Evolutionary conservation across 106 monocot genomes (phyloP).

Genomic region (Dendrobium chrysotoxum): DNA sequence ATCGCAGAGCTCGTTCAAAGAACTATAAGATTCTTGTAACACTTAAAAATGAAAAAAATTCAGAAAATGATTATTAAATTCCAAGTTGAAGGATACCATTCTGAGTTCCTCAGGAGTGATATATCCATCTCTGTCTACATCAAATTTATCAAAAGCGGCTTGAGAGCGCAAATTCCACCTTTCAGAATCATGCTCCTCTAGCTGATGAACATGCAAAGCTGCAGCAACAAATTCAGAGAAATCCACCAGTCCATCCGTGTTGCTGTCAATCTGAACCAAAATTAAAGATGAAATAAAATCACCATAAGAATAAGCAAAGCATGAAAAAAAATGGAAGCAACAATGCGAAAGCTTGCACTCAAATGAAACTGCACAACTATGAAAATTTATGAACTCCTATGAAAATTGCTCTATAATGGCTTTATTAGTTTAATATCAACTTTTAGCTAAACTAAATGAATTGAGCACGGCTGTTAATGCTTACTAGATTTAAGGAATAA

Average conservation of each 20-base stretch:
- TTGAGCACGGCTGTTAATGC: no score
- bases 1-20: no score
- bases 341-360: no score
- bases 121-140: constrained; percentile 82
- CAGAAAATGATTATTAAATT: not conserved
- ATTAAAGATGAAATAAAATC: not conserved
- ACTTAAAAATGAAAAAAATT: no score
- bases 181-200: constrained; percentile 71
- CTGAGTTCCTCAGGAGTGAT: constrained; percentile 90
- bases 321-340: not conserved
- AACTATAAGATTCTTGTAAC: no score
- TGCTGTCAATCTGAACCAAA: constrained; percentile 71
- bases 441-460: no score
- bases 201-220: constrained; percentile 76
- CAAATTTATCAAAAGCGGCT: constrained; percentile 87
- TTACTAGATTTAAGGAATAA: no score
- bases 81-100: constrained; percentile 41
- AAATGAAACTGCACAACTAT: no score
- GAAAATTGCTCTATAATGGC: no score
- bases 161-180: constrained; percentile 63
- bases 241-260: constrained; percentile 93
- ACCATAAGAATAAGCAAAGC: not conserved
- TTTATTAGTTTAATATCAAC: no score
- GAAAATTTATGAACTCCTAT: no score
- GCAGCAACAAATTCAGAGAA: constrained; percentile 92